These are phyloP conservation scores for Polytolypa hystricis DNA, from an alignment of 2,329 filamentous ascomycete species.

Conservation along the genomic window DNA sequence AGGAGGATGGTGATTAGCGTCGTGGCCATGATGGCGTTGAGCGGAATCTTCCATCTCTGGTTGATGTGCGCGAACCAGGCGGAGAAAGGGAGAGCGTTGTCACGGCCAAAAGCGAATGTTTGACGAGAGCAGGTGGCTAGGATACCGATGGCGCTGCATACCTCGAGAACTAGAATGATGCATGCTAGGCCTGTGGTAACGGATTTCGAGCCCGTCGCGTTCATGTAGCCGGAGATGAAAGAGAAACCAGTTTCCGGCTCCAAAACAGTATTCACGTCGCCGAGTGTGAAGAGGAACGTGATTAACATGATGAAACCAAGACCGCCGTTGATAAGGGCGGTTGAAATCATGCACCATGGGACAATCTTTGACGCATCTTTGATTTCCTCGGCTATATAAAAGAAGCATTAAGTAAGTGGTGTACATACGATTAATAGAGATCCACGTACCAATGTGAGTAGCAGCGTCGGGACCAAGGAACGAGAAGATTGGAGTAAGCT, in stretches of 20 bases:
- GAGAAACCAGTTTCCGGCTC: conserved; percentile 22
- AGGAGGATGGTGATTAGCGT: conserved; percentile 20
- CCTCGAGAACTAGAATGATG: conserved; percentile 20
- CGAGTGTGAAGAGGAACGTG: conserved; percentile 29
- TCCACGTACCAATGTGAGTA: conserved; percentile 23
- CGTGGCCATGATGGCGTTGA: conserved; percentile 19
- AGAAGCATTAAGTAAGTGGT: conserved; percentile 8
- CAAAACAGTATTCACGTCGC: conserved; percentile 20
- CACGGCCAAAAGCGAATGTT: conserved; percentile 37
- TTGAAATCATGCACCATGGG: conserved; percentile 27
- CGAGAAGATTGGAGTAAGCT: conserved; percentile 25
- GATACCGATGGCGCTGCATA: conserved; percentile 23
- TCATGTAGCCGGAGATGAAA: conserved; percentile 24
- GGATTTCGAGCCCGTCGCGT: conserved; percentile 19
- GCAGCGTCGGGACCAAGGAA: conserved; percentile 29
- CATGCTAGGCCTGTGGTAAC: conserved; percentile 18
- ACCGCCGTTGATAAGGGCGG: conserved; percentile 25
- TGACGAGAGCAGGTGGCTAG: conserved; percentile 25
- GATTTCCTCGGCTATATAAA: conserved; percentile 29
- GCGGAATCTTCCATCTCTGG: conserved; percentile 14
- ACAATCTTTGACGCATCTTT: conserved; percentile 26
- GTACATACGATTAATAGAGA: neutral
- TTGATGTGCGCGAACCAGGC: conserved; percentile 28
- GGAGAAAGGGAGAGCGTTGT: conserved; percentile 44
- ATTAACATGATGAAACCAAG: conserved; percentile 29